Conservation (phyloP, 208 protist genomes). For the Angomonas ambiguus region DNA sequence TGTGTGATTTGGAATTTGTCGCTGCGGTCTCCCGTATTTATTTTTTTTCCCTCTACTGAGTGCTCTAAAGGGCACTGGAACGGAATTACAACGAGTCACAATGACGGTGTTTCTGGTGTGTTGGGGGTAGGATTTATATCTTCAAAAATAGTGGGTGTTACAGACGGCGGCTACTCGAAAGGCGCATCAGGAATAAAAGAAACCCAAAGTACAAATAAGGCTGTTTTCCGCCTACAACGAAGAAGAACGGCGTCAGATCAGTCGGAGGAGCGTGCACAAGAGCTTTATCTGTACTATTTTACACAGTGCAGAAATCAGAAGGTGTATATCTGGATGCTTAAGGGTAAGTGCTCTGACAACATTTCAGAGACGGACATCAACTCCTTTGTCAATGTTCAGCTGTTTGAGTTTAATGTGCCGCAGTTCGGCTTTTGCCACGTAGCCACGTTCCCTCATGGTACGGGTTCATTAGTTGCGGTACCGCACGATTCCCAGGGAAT, state of each 20-base stretch:
- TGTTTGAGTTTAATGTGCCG: background rate
- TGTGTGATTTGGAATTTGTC: background rate
- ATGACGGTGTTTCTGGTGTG: background rate
- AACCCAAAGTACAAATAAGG: background rate
- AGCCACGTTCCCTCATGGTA: background rate
- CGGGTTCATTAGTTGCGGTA: background rate
- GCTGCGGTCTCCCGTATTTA: background rate
- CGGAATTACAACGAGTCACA: background rate
- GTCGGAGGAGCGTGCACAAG: background rate
- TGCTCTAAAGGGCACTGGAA: background rate
- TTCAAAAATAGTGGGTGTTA: background rate
- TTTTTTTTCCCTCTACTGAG: background rate
- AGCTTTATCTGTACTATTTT: background rate
- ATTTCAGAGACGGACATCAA: no score
- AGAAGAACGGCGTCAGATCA: background rate
- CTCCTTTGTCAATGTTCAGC: background rate
- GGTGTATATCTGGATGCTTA: background rate
- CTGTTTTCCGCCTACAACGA: background rate
- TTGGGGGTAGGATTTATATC: background rate
- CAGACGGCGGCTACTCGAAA: no score
- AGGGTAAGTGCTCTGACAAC: no score
- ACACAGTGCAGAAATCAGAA: background rate
- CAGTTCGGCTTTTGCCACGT: background rate
- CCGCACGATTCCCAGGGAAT: background rate
- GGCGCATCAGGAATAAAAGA: background rate